Base-by-base conservation (phyloP, 2,329 filamentous ascomycete species). In the Microsporum audouinii region DNA sequence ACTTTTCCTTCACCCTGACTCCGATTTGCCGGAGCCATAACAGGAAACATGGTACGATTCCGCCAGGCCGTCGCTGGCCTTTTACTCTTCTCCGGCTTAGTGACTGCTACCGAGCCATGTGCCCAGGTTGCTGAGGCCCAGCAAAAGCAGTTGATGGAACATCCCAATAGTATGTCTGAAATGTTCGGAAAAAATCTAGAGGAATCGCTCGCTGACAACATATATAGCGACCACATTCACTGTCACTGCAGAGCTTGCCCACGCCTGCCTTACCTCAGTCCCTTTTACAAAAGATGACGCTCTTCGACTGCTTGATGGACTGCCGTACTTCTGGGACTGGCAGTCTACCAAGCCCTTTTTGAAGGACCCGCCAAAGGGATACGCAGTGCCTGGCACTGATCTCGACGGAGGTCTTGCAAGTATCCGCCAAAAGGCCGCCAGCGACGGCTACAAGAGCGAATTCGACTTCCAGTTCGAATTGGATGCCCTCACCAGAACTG, bases 381-480 rank as follows among this genome's bases (percentile, higher is more conserved):
- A 84, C 68, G 72, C 73, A 60, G 75, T 81, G 58, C 76, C 80
- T 0, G 67, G 74, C 0, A 71, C 76, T 33, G 81, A 84, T 63
- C 72, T 83, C 10, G 66, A 79, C 31, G 76, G 66, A 6, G 74
- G 72, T 0, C 70, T 84, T 3, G 73, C 78, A 59, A 69, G 70
- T 8, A 79, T 84, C 57, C 71, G 73, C 45, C 62, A 70, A 2
- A 80, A 77, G 12, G 75, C 78, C 2, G 64, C 68, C 29, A 69
- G 67, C 2, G 75, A 76, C n/a, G 69, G 69, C 2, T 84, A 79
- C 65, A 68, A 71, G 2, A 80, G 76, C 68, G 81, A 85, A 66
- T 82, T 80, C 66, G 77, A 80, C 5, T 82, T 84, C 64, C 79
- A 83, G 65, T 63, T 73, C 6, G 80, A 81, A 31, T 73, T 88